These are phyloP conservation scores for Atkinsonella hypoxylon DNA, from an alignment of 2,329 filamentous ascomycete genomes.

Conservation along the genomic window DNA sequence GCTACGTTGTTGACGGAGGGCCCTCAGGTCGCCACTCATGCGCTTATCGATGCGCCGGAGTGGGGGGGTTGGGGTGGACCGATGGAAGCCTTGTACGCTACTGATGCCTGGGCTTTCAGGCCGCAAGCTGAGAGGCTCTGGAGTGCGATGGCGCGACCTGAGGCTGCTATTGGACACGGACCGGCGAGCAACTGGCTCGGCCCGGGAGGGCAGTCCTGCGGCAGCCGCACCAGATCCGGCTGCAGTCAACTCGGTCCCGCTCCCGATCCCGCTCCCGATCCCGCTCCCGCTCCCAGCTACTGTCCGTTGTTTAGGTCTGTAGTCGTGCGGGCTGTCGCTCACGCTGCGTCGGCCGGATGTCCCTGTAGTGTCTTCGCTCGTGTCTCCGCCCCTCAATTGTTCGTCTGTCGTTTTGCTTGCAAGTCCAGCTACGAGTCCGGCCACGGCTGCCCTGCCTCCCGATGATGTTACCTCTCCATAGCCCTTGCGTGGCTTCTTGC, in stretches of 20 bases:
- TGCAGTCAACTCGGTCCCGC: no score
- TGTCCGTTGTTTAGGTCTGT: background rate
- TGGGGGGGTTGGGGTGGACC: constrained; percentile 43
- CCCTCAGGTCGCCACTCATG: constrained; percentile 60
- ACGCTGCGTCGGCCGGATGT: constrained; percentile 3
- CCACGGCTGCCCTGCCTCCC: background rate
- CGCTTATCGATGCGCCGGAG: constrained; percentile 57
- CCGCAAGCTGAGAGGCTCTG: constrained; percentile 41
- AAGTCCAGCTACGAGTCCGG: background rate
- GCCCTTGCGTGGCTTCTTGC: constrained; percentile 14
- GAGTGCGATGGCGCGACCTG: constrained; percentile 36
- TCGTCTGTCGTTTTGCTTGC: background rate
- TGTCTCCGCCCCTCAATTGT: no score
- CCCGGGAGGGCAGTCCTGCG: constrained; percentile 6
- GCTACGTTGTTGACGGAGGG: constrained; percentile 25
- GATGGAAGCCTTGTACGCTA: constrained; percentile 17
- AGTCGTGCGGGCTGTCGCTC: constrained; percentile 5
- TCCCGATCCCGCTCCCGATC: no score
- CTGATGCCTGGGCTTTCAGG: constrained; percentile 51
- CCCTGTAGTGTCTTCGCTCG: constrained; percentile 7
- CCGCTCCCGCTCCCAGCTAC: background rate
- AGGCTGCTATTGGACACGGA: constrained; percentile 40
- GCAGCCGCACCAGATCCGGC: no score
- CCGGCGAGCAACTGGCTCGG: constrained; percentile 23
- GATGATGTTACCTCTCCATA: constrained; percentile 16